Evolutionary conservation across 768 basidiomycete species (phyloP), one percentile per base, ranked within the genome.

Genomic region (Suillus paluster): DNA sequence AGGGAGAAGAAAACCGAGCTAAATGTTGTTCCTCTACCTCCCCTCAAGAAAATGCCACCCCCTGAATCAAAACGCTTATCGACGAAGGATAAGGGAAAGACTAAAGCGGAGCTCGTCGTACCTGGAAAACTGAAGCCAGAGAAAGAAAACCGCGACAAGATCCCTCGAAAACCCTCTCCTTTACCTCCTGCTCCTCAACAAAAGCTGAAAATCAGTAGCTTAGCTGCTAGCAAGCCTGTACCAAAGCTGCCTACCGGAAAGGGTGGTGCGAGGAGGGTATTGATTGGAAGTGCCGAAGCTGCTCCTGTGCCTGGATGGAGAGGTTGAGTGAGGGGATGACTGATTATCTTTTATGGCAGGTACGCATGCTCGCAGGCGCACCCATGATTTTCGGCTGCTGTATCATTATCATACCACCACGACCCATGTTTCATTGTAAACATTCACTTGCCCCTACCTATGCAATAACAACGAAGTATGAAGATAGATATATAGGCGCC

Each of bases 261-360:
- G 62, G 80, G 79, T 33, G 89, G 88, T 7, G 83, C 90, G 5
- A 78, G 89, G 66, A 79, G 89, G 60, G 89, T 92, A 27, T 86
- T 82, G 5, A 76, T 90, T n/a, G 84, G 85, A 63, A 90, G 88
- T 64, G 80, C 81, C 2, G 87, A 89, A 59, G 89, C 88, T 5
- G 85, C 85, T 5, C 73, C 80, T 7, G 73, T 74, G 12, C 83
- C 81, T 38, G 78, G 79, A 1, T 81, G 86, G 81, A 81, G 81
- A 69, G 80, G 80, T 17, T 86, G 68, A 75, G 55, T 10, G 41
- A 59, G 14, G 30, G 11, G 1, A 15, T 23, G n/a, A 21, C 23
- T 7, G 41, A 23, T 25, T 57, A 38, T 52, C 30, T 56, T 60
- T 58, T 65, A 21, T 73, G 27, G 49, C n/a, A 6, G 15, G 23